Evolutionary conservation across 257 asterid genomes (phyloP).

Genomic region (Primulina eburnea): DNA sequence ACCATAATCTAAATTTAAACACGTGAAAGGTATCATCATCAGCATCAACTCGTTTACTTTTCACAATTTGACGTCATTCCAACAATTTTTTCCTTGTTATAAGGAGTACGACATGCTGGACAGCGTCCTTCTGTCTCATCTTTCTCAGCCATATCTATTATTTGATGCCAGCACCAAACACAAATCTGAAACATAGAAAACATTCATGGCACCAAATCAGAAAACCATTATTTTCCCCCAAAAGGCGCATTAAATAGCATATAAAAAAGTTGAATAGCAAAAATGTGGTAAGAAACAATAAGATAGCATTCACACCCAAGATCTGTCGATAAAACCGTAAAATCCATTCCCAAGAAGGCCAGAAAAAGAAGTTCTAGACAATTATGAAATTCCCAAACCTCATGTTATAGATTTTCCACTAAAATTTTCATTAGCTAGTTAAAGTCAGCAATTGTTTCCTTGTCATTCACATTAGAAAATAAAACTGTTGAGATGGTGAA

Average conservation of each 20-base stretch:
- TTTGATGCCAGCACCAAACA: slow-evolving; percentile 99
- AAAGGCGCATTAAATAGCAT: not conserved
- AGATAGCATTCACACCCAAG: not conserved
- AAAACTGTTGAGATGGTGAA: not conserved
- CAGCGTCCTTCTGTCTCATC: slow-evolving; percentile 93
- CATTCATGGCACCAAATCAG: slow-evolving; percentile 16
- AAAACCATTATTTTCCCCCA: not conserved
- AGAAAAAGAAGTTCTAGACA: not conserved
- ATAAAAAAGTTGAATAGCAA: not conserved
- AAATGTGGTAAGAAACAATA: not conserved
- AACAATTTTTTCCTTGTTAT: slow-evolving; percentile 95
- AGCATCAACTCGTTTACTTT: slow-evolving; percentile 44
- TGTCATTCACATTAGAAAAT: not conserved
- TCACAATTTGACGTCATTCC: slow-evolving; percentile 72
- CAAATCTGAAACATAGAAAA: slow-evolving; percentile 55
- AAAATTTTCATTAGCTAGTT: not conserved
- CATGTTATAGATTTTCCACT: not conserved
- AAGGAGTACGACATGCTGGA: slow-evolving; percentile 96
- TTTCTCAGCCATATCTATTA: slow-evolving; percentile 98
- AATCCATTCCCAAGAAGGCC: not conserved
- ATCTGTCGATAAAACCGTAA: not conserved
- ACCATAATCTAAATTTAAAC: slow-evolving; percentile 6
- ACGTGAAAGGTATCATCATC: slow-evolving; percentile 11
- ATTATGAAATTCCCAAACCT: not conserved
- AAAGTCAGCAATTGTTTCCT: not conserved